These are phyloP conservation scores for Lathyrus oleraceus DNA, from an alignment of 306 rosid species.

Conservation along the genomic window DNA sequence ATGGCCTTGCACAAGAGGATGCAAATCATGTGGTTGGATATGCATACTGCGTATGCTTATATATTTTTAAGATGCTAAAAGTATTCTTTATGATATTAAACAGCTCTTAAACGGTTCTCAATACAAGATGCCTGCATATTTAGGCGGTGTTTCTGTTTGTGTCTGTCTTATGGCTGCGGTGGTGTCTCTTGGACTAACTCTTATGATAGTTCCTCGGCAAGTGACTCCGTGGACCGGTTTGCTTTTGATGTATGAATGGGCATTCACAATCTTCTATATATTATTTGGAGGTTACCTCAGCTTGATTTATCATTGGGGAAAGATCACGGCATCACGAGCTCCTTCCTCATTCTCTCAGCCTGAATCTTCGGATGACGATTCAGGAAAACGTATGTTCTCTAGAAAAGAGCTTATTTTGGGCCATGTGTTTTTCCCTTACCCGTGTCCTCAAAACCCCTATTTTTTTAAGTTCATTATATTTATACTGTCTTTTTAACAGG, in stretches of 20 bases:
- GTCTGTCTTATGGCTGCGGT: constrained; percentile 63
- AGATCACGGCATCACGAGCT: constrained; percentile 45
- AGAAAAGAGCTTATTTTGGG: constrained; percentile 18
- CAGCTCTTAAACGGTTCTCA: constrained; percentile 49
- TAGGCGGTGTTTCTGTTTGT: constrained; percentile 73
- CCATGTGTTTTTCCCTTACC: constrained; percentile 6
- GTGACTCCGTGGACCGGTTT: constrained; percentile 97
- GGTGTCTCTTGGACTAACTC: constrained; percentile 61
- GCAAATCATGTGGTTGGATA: constrained; percentile 13
- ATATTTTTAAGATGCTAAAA: constrained; percentile 2
- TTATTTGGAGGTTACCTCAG: constrained; percentile 78
- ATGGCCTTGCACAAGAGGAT: constrained; percentile 20
- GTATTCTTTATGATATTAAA: constrained; percentile 30
- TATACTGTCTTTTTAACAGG: constrained; percentile 45
- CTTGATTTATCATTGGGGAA: constrained; percentile 70
- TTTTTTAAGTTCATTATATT: neutral
- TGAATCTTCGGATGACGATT: constrained; percentile 58
- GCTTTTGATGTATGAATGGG: constrained; percentile 93
- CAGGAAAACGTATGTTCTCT: constrained; percentile 68
- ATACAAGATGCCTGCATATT: constrained; percentile 69
- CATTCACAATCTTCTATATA: constrained; percentile 66
- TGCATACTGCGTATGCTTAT: constrained; percentile 13
- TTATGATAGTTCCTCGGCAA: constrained; percentile 79
- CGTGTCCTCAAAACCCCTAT: neutral
- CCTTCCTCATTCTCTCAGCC: constrained; percentile 50